Conservation (phyloP, 108 stramenopile species). For the Seminavis robusta region DNA sequence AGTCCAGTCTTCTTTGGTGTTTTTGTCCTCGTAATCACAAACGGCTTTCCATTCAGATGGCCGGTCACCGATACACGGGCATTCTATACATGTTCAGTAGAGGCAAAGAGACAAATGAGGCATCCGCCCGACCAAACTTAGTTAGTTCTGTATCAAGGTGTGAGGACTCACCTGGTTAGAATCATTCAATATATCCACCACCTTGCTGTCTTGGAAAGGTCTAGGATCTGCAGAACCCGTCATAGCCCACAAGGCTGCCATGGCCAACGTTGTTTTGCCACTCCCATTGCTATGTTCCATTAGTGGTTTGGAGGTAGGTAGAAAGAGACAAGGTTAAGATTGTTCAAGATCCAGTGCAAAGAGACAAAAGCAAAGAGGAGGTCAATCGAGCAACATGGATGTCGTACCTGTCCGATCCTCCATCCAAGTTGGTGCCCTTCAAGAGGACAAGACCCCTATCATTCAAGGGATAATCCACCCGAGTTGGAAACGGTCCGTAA, state of each 20-base stretch:
- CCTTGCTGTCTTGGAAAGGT: constrained; percentile 60
- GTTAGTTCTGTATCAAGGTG: no score
- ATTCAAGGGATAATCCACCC: constrained; percentile 48
- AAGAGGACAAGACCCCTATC: constrained; percentile 72
- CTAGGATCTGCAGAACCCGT: constrained; percentile 72
- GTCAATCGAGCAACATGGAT: background rate
- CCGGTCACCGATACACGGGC: constrained; percentile 62
- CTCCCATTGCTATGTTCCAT: constrained; percentile 58
- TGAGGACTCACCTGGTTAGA: constrained; percentile 31
- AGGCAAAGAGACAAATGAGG: background rate
- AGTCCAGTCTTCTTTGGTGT: constrained; percentile 46
- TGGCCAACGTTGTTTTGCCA: constrained; percentile 75
- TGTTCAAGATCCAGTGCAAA: no score
- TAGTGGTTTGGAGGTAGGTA: background rate
- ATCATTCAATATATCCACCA: constrained; percentile 71
- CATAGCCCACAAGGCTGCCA: constrained; percentile 79
- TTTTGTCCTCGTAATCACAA: constrained; percentile 61
- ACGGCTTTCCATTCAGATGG: constrained; percentile 49
- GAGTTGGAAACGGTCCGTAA: constrained; percentile 66
- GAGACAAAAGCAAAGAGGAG: background rate
- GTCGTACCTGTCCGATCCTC: constrained; percentile 71
- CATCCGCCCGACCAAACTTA: background rate
- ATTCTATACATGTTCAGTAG: no score
- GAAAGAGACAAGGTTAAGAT: no score
- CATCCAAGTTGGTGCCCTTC: constrained; percentile 66